Evolutionary conservation across 805 yeast genomes (phyloP), one percentile per base, ranked within the genome.

Genomic region (Pichia ethanolica): DNA sequence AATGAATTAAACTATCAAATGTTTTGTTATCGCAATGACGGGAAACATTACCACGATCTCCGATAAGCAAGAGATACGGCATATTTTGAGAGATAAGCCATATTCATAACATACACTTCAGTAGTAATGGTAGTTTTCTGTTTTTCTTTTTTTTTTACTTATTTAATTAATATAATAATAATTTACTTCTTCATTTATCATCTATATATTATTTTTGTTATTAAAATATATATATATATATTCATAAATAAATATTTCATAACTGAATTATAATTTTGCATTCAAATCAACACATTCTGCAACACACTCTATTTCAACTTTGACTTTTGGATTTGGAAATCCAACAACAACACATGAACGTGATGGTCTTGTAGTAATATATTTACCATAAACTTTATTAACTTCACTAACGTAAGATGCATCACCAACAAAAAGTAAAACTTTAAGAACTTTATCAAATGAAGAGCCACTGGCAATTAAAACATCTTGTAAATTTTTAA

Each of bases 291-390:
- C 7, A 33, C 26, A 41, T 40, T 51, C 49, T 3, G 54, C 54
- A 30, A 48, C 41, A 49, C 54, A 51, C 54, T 77, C 81, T 46
- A 77, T 59, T 57, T 77, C 82, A 45, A 75, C 75, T 56, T 75
- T 73, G 44, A 76, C 58, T 11, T 65, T 58, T 5, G 74, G 68
- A 60, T 76, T 74, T 65, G 76, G 76, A 61, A 78, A 77, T 7
- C 70, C 74, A 39, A 73, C 81, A 46, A 78, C 69, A 34, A 78
- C 69, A 59, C 79, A 74, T 46, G 74, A 69, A 63, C 82, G 69
- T 5, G 79, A 79, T n/a, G 83, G 83, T 53, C 68, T 68, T 38
- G 68, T 68, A 2, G 72, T 69, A 63, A 78, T 77, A 56, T 71
- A 68, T 52, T 71, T 65, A 12, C 66, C 70, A 56, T 77, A 78